These are phyloP conservation scores for Yamadazyma buinensis DNA, from an alignment of 1,139 yeast species.

Conservation along the genomic window DNA sequence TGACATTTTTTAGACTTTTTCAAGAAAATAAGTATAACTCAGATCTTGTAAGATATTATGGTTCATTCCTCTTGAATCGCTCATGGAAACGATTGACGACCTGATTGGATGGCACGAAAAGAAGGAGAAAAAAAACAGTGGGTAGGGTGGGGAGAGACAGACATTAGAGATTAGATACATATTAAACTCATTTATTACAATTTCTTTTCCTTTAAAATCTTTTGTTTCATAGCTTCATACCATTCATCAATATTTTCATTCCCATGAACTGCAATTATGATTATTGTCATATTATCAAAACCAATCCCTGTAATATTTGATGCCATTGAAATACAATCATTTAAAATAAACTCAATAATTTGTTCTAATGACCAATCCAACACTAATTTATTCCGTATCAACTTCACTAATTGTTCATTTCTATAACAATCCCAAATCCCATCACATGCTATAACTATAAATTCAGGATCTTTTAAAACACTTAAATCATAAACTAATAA, in stretches of 20 bases:
- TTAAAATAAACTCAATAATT: conserved; percentile 56
- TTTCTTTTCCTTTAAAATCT: conserved; percentile 45
- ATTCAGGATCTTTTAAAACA: conserved; percentile 48
- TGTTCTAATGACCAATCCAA: conserved; percentile 57
- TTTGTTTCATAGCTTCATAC: conserved; percentile 51
- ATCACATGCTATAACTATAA: conserved; percentile 68
- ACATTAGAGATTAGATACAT: too few relatives aligned
- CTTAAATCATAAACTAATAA: conserved; percentile 49
- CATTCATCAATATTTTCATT: conserved; percentile 47
- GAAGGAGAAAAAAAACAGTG: too few relatives aligned
- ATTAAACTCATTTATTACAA: too few relatives aligned
- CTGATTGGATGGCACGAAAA: too few relatives aligned
- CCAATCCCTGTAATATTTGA: conserved; percentile 74
- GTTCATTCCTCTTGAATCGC: too few relatives aligned
- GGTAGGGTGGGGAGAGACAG: too few relatives aligned
- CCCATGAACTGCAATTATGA: conserved; percentile 58
- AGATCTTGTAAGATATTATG: too few relatives aligned
- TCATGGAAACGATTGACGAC: too few relatives aligned
- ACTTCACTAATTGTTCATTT: conserved; percentile 48
- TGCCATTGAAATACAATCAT: conserved; percentile 70
- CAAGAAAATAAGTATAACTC: too few relatives aligned
- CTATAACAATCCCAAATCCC: conserved; percentile 80
- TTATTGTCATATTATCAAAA: conserved; percentile 75
- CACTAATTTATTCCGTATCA: conserved; percentile 55
- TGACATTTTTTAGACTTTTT: too few relatives aligned